A percentile compares a stretch with the other conserved stretches of the same genome.
Conservation (phyloP, 2,329 filamentous ascomycete species). For the Stagonosporopsis vannaccii region DNA sequence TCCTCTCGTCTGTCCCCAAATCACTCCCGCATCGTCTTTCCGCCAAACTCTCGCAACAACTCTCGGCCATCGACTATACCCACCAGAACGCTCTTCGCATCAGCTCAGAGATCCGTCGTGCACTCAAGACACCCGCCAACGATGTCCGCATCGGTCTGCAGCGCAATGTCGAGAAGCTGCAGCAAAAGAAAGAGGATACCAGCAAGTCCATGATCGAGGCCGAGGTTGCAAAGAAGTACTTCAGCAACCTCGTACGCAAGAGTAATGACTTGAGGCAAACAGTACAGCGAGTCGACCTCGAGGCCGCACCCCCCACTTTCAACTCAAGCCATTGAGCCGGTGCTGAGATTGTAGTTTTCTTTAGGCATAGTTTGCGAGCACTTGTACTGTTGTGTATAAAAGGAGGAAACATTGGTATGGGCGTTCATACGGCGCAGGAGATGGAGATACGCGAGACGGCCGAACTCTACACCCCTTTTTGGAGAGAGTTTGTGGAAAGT, state of each 20-base stretch:
- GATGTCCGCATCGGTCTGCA: slow-evolving; percentile 85
- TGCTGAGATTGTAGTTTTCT: not conserved
- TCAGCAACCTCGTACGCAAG: slow-evolving; percentile 79
- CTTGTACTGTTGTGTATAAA: slow-evolving; percentile 6
- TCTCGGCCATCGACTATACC: slow-evolving; percentile 87
- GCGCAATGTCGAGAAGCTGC: slow-evolving; percentile 82
- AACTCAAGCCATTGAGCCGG: slow-evolving; percentile 34
- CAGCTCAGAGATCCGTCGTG: slow-evolving; percentile 83
- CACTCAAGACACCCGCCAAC: slow-evolving; percentile 85
- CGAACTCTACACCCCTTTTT: not conserved
- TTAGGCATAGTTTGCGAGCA: not conserved
- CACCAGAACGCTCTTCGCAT: slow-evolving; percentile 88
- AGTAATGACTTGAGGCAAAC: slow-evolving; percentile 57
- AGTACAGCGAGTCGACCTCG: slow-evolving; percentile 61
- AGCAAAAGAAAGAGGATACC: slow-evolving; percentile 80
- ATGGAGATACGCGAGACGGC: slow-evolving; percentile 5
- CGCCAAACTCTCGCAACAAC: slow-evolving; percentile 81
- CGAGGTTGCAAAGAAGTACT: slow-evolving; percentile 88
- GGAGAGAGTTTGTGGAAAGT: too few relatives aligned
- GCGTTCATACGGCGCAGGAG: slow-evolving; percentile 1
- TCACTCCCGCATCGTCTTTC: slow-evolving; percentile 87
- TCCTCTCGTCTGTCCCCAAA: slow-evolving; percentile 85
- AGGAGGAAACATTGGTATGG: not conserved
- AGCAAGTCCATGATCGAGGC: slow-evolving; percentile 82
- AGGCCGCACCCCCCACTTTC: slow-evolving; percentile 57